Base-by-base conservation (phyloP, 2,329 filamentous ascomycete genomes). In the Escovopsis sp. region DNA sequence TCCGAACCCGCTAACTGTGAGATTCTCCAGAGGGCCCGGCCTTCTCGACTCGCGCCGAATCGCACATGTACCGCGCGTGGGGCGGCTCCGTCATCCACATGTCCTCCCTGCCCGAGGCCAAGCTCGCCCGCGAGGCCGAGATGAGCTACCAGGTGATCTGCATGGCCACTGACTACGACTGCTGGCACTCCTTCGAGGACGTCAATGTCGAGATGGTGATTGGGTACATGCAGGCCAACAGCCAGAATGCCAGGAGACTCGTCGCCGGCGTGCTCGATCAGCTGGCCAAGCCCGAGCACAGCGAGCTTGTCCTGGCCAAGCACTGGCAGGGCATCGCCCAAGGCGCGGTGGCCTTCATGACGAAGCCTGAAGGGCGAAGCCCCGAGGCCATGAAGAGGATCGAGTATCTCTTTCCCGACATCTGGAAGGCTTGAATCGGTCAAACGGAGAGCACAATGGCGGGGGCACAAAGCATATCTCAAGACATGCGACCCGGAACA, bases 151-250 rank as follows among this genome's bases (percentile, higher is more conserved):
- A 94, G 68, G 93, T 95, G 76, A 94, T 98, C 57, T 94, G 89
- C 72, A 98, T 98, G 91, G 85, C 86, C 32, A 98, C 91, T 26
- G 91, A 98, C 69, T 98, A 98, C 63, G 91, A 98, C 69, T 96
- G 89, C 77, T 98, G 91, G 91, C 83, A 88, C 59, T 78, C 75
- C 18, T 75, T 74, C 39, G 82, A 78, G 45, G 85, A 84, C 50
- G 91, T 98, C 48, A 88, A 87, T 48, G 91, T 98, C 19, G 85
- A 88, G 62, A 94, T 96, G 84, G 91, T 98, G 43, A 85, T 94
- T 79, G 82, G 78, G 47, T 85, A 94, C 64, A 98, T 98, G 91
- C 82, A 83, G 59, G 82, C 86, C 51, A 98, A 98, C 64, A 73
- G 84, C 41, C 72, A 81, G 57, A 98, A 96, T 57, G 91, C 91